Evolutionary conservation across 352 stramenopile genomes (phyloP).

Genomic region (Phytopythium litorale): DNA sequence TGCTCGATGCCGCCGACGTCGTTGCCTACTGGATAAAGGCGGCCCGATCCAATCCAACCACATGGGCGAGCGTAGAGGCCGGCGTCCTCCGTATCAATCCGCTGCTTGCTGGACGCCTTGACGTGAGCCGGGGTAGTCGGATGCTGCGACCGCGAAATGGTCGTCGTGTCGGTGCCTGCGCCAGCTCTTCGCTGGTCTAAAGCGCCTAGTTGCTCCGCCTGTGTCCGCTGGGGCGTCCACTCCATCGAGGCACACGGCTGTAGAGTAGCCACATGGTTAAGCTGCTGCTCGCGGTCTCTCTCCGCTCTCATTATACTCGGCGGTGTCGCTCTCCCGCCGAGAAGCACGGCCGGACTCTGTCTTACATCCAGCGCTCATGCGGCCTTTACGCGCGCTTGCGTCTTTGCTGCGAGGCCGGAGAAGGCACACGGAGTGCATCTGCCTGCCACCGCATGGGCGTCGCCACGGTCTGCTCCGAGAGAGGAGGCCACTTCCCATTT

Average conservation of each 20-base stretch:
- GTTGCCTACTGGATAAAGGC: neutral
- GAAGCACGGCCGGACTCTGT: neutral
- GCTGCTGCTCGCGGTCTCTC: neutral
- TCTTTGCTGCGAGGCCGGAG: conserved; percentile 1
- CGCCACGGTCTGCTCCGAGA: neutral
- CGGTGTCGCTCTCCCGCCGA: neutral
- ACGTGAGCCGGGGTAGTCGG: neutral
- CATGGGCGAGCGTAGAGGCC: conserved; percentile 5
- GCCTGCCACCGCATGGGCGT: neutral
- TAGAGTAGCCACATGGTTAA: neutral
- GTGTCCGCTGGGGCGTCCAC: neutral
- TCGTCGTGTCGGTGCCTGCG: neutral
- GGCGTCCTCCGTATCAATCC: neutral
- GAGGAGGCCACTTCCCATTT: neutral
- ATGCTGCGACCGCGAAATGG: neutral
- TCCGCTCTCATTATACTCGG: neutral
- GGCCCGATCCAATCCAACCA: neutral
- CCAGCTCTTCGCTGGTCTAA: neutral
- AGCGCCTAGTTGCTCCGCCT: neutral
- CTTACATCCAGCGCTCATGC: neutral
- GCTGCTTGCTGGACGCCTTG: neutral
- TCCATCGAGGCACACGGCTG: neutral
- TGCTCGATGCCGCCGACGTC: too few relatives aligned
- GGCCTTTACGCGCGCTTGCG: neutral
- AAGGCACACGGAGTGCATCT: neutral